A percentile compares a stretch with the other conserved stretches of the same genome.
Conservation (phyloP, 2,329 filamentous ascomycete species). For the Colletotrichum camelliae region DNA sequence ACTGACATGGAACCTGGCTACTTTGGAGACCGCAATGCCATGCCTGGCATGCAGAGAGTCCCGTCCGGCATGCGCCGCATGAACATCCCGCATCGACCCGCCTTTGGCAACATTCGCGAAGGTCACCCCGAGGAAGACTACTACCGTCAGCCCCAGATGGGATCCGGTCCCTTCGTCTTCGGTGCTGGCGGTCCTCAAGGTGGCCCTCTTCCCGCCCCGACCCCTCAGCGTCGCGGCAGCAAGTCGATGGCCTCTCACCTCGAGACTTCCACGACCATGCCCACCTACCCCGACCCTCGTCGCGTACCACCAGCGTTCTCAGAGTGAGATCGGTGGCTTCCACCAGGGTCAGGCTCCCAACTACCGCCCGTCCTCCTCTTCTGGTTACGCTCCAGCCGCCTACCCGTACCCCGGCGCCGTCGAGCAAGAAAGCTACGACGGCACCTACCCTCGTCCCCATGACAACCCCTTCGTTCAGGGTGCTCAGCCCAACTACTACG, state of each 20-base stretch:
- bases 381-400: slow-evolving; percentile 12
- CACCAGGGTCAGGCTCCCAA: slow-evolving; percentile 17
- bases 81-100: slow-evolving; percentile 21
- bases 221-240: slow-evolving; percentile 25
- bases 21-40: slow-evolving; percentile 26
- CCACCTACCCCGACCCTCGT: slow-evolving; percentile 23
- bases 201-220: slow-evolving; percentile 26
- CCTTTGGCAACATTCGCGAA: slow-evolving; percentile 39
- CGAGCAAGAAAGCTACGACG: slow-evolving; percentile 24
- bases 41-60: slow-evolving; percentile 21
- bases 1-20: slow-evolving; percentile 23
- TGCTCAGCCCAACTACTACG: slow-evolving; percentile 26
- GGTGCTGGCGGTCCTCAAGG: slow-evolving; percentile 15
- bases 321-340: slow-evolving; percentile 29
- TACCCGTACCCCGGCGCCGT: slow-evolving; percentile 17
- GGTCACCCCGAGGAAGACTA: slow-evolving; percentile 32
- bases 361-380: slow-evolving; percentile 24
- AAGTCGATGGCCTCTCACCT: slow-evolving; percentile 25
- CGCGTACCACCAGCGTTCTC: slow-evolving; percentile 34
- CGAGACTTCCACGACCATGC: slow-evolving; percentile 22
- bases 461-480: slow-evolving; percentile 12
- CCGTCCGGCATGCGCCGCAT: slow-evolving; percentile 25
- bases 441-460: slow-evolving; percentile 19
- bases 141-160: slow-evolving; percentile 24
- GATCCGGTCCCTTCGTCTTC: slow-evolving; percentile 19